Conservation (phyloP, 1,284 basidiomycete species). For the Cystobasidium slooffiae region DNA sequence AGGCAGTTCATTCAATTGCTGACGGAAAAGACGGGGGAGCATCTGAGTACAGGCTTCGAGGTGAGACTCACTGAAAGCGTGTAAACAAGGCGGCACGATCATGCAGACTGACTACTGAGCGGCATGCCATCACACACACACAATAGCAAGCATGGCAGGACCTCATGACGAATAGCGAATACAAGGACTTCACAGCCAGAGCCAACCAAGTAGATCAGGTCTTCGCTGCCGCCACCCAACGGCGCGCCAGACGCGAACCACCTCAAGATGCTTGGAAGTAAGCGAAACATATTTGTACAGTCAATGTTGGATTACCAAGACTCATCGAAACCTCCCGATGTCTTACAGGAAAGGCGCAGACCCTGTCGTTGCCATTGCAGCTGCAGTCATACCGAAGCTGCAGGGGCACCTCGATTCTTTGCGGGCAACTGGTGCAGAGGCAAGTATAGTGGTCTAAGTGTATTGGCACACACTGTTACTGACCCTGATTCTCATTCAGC, state of each 20-base stretch:
- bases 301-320: not conserved
- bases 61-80: slow-evolving; percentile 14
- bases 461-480: not conserved
- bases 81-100: slow-evolving; percentile 6
- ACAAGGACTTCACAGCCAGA: slow-evolving; percentile 19
- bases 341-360: slow-evolving; percentile 26
- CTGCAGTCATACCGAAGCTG: slow-evolving; percentile 26
- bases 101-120: slow-evolving; percentile 7
- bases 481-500: not conserved
- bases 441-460: not conserved
- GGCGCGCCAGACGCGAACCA: slow-evolving; percentile 18
- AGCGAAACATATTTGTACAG: not conserved
- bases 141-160: slow-evolving; percentile 39
- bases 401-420: slow-evolving; percentile 31
- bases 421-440: slow-evolving; percentile 5
- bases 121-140: too few relatives aligned
- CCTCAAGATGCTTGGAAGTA: slow-evolving; percentile 43
- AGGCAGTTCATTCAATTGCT: slow-evolving; percentile 31
- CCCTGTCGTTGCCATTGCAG: slow-evolving; percentile 28
- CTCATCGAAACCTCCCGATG: not conserved
- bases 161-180: slow-evolving; percentile 33
- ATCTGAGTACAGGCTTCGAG: slow-evolving; percentile 36
- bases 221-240: slow-evolving; percentile 21
- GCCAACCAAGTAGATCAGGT: slow-evolving; percentile 30
- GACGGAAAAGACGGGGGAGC: slow-evolving; percentile 31